Evolutionary conservation across 495 filamentous ascomycete species (phyloP).

Genomic region (Aspergillus asperescens): DNA sequence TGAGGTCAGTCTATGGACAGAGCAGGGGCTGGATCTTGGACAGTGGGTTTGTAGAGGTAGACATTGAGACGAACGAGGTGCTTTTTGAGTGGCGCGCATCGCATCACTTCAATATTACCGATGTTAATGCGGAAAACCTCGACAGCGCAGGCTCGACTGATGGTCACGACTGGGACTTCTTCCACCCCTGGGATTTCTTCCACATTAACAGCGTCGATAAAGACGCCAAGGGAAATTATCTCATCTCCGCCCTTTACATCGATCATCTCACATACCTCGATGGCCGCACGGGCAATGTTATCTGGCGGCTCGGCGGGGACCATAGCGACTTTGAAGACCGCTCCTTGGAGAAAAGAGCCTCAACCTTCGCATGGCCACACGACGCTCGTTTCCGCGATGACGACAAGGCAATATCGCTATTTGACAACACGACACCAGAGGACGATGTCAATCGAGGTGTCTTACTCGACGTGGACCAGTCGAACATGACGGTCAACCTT

Average conservation of each 20-base stretch:
- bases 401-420: conserved; percentile 29
- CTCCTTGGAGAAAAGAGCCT: conserved; percentile 29
- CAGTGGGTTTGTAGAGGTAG: conserved; percentile 47
- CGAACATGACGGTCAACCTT: conserved; percentile 32
- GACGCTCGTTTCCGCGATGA: conserved; percentile 31
- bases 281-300: conserved; percentile 28
- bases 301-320: conserved; percentile 43
- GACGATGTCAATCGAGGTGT: conserved; percentile 36
- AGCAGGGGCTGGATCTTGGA: conserved; percentile 48
- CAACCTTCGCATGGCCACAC: conserved; percentile 43
- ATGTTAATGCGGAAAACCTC: conserved; percentile 22
- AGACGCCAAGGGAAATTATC: conserved; percentile 36
- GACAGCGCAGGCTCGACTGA: conserved; percentile 23
- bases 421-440: conserved; percentile 30
- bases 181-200: conserved; percentile 42
- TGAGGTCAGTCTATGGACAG: conserved; percentile 35
- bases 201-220: conserved; percentile 46
- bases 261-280: conserved; percentile 34
- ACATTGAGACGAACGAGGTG: conserved; percentile 38
- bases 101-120: conserved; percentile 31
- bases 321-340: conserved; percentile 39
- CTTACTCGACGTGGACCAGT: conserved; percentile 39
- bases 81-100: conserved; percentile 42
- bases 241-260: conserved; percentile 41
- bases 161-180: conserved; percentile 37